Percentiles rank a stretch among this genome's conserved stretches.
These are phyloP conservation scores for Phytophthora lateralis DNA, from an alignment of 352 stramenopile genomes.

Conservation along the genomic window DNA sequence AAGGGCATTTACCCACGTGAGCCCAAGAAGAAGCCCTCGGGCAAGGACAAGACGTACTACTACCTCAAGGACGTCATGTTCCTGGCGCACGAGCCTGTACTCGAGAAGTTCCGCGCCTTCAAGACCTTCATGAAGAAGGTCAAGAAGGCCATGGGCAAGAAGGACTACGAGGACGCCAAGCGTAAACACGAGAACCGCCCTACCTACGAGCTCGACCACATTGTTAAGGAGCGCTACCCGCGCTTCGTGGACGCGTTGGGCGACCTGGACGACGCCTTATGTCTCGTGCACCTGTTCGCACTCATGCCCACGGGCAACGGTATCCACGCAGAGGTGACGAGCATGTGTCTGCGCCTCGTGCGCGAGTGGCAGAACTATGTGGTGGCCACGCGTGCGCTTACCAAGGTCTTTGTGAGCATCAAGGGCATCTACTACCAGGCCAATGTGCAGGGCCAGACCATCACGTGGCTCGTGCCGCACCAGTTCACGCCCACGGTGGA, in stretches of 20 bases:
- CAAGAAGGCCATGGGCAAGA: slow-evolving; percentile 86
- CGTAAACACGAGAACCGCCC: slow-evolving; percentile 90
- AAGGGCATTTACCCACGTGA: slow-evolving; percentile 99
- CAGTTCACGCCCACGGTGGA: slow-evolving; percentile 97
- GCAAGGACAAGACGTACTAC: slow-evolving; percentile 99
- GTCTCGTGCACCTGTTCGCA: slow-evolving; percentile 97
- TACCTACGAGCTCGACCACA: slow-evolving; percentile 96
- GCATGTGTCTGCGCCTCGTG: slow-evolving; percentile 92
- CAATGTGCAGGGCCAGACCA: slow-evolving; percentile 89
- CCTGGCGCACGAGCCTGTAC: slow-evolving; percentile 97
- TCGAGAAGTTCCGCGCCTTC: slow-evolving; percentile 98
- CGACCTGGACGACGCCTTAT: slow-evolving; percentile 99
- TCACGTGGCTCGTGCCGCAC: slow-evolving; percentile 99
- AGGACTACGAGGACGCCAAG: slow-evolving; percentile 81
- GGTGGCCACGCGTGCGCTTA: slow-evolving; percentile 88
- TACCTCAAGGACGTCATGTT: slow-evolving; percentile 99
- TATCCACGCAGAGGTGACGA: slow-evolving; percentile 88
- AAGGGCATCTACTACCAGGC: slow-evolving; percentile 99
- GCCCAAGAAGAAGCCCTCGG: slow-evolving; percentile 93
- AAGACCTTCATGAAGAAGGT: slow-evolving; percentile 99
- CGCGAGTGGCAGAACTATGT: slow-evolving; percentile 98
- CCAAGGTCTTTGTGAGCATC: slow-evolving; percentile 99
- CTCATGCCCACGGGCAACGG: slow-evolving; percentile 92
- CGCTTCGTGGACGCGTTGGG: slow-evolving; percentile 96
- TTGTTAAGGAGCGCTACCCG: slow-evolving; percentile 99